Evolutionary conservation across 768 basidiomycete genomes (phyloP), one percentile per base, ranked within the genome.

Genomic region (Brasilioporus rufonigricans): DNA sequence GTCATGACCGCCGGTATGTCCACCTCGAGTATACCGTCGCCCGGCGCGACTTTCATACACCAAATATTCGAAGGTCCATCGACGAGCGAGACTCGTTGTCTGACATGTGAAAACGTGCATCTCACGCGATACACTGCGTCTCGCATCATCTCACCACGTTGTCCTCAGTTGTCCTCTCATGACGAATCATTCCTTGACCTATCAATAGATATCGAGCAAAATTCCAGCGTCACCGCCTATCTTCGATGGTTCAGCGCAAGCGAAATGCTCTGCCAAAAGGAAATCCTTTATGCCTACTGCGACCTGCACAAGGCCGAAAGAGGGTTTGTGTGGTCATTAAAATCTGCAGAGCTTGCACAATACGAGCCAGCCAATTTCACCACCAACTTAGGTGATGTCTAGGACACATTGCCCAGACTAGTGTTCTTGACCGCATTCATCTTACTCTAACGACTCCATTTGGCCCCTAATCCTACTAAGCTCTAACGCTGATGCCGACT

Each of bases 171-270:
- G 5, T 93, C 93, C 8, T 90, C 93, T 11, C 86, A 97, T 19
- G 96, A 98, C 66, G 97, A 99, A 71, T 84, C 88, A 10, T 99
- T 99, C 74, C 81, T 99, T 51, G 97, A 99, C 74, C 80, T 99
- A n/a, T 98, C 95, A 5, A 93, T 99, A 72, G 97, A 99, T 70
- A 98, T 99, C 62, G 96, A 98, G 69, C 93, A 97, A 71, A 97
- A 98, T 72, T 91, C 94, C 4, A 96, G 93, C 59, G 87, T 99
- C 50, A 96, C 95, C 2, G 89, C 95, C 7, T 99, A 97, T 69
- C 82, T 99, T 33, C 83, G 93, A 44, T 93, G 95, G 68, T 99
- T 99, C 70, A 96, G 93, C 66, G 95, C 94, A 38, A 92, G 89
- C 66, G 97, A 99, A 73, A 99, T 98, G 95, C 82, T 99, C 19